These are phyloP conservation scores for Raffaelea ambrosiae DNA, from an alignment of 2,329 filamentous ascomycete genomes.

Conservation along the genomic window DNA sequence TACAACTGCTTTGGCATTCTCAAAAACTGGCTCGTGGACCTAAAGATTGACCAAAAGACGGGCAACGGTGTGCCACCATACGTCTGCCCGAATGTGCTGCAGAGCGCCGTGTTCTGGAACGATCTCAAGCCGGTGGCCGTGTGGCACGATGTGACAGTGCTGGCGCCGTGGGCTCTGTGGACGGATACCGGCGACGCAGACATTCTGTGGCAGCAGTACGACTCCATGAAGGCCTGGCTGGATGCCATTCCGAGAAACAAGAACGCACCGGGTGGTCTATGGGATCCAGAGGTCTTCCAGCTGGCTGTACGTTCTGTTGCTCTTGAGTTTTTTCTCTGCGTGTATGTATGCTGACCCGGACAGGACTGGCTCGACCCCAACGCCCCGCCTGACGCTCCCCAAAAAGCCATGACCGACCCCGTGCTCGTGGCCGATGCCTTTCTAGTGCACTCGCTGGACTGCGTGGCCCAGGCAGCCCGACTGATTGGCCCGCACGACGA, in stretches of 20 bases:
- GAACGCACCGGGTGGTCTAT: constrained; percentile 19
- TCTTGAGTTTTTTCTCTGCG: too few relatives aligned
- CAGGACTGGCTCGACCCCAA: constrained; percentile 31
- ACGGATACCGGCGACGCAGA: constrained; percentile 16
- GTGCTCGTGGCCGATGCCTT: constrained; percentile 28
- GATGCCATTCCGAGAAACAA: constrained; percentile 11
- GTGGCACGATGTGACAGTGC: constrained; percentile 22
- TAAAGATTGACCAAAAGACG: constrained; percentile 24
- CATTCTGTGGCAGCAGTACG: constrained; percentile 20
- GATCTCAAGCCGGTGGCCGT: constrained; percentile 2
- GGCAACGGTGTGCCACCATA: constrained; percentile 25
- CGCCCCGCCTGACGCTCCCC: constrained; percentile 25
- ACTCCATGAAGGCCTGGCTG: constrained; percentile 21
- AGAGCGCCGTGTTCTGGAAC: background rate
- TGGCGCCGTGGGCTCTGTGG: constrained; percentile 22
- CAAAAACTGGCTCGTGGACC: constrained; percentile 38
- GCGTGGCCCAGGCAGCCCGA: constrained; percentile 17
- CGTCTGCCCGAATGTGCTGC: constrained; percentile 12
- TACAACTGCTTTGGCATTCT: constrained; percentile 45
- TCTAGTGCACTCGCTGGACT: constrained; percentile 23
- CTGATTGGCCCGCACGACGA: constrained; percentile 11
- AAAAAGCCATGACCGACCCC: constrained; percentile 21
- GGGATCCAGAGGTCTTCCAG: constrained; percentile 23
- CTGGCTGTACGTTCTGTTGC: constrained; percentile 14
- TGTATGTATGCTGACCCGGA: too few relatives aligned